Evolutionary conservation across 192 early-diverging fungal genomes (phyloP).

Genomic region (Podila horticola): DNA sequence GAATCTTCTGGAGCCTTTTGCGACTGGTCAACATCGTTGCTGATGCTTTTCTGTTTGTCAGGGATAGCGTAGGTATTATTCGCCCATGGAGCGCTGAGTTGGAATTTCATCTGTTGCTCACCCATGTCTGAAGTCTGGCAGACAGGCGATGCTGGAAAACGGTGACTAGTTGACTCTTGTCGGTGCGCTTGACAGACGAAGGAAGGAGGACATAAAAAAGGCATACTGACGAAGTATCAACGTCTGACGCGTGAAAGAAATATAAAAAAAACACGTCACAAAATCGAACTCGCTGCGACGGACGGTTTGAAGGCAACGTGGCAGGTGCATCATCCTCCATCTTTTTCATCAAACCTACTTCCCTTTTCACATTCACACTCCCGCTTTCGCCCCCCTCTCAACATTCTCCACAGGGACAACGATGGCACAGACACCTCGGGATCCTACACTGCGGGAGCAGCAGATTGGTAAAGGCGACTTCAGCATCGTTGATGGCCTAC

Average conservation of each 20-base stretch:
- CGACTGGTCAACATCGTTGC: no score
- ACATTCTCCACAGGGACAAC: neutral
- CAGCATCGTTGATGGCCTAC: neutral
- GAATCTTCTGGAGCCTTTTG: no score
- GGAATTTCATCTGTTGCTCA: neutral
- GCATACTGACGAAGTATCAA: neutral
- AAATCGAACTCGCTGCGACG: neutral
- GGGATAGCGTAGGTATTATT: no score
- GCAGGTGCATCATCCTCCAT: neutral
- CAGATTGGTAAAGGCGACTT: conserved; percentile 65
- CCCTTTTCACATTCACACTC: neutral
- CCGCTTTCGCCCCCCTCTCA: neutral
- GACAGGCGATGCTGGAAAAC: neutral
- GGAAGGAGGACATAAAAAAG: neutral
- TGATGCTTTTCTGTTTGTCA: no score
- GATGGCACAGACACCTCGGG: conserved; percentile 49
- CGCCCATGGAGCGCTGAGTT: no score
- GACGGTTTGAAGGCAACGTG: neutral
- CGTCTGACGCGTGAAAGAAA: neutral
- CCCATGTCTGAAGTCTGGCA: no score
- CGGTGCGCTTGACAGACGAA: no score
- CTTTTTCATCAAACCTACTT: neutral
- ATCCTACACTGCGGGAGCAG: conserved; percentile 63
- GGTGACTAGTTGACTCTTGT: neutral
- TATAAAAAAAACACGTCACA: neutral